phyloP scores from a whole-genome alignment of 441 rosid species.

The Breynia disticha region DNA sequence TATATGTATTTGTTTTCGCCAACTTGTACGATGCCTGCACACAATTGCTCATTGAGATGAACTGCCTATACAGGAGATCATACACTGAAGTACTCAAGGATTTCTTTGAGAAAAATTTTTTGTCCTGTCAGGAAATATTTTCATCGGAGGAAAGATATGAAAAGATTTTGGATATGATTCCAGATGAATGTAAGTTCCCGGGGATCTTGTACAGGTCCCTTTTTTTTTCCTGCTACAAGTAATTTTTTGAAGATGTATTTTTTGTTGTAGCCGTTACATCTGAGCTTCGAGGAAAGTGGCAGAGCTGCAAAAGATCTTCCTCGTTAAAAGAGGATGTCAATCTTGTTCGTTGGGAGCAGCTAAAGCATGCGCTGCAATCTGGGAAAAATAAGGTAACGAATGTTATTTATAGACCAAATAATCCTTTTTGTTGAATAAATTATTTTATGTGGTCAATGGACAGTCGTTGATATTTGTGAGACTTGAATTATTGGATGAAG shows the following conservation, averaged over 20 bases:
- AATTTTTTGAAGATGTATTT: slow-evolving; percentile 1
- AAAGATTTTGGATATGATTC: slow-evolving; percentile 82
- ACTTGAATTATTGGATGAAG: background rate
- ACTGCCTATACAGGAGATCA: slow-evolving; percentile 58
- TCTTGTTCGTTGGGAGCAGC: slow-evolving; percentile 69
- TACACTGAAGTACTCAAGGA: slow-evolving; percentile 63
- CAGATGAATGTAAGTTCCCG: slow-evolving; percentile 49
- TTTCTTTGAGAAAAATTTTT: slow-evolving; percentile 66
- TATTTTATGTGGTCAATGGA: background rate
- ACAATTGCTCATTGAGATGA: background rate
- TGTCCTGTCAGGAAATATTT: slow-evolving; percentile 51
- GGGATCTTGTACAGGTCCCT: background rate
- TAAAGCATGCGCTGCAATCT: slow-evolving; percentile 55
- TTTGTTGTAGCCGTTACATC: slow-evolving; percentile 54
- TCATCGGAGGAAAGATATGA: slow-evolving; percentile 75
- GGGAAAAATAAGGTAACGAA: slow-evolving; percentile 61
- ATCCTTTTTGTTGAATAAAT: background rate
- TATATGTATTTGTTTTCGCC: background rate
- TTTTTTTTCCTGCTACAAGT: slow-evolving; percentile 6
- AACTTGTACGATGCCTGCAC: slow-evolving; percentile 8
- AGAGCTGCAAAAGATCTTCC: slow-evolving; percentile 43
- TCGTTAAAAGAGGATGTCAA: slow-evolving; percentile 60
- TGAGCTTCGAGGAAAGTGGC: slow-evolving; percentile 86
- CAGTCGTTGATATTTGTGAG: background rate
- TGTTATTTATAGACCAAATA: background rate